phyloP scores from a whole-genome alignment of 2,329 filamentous ascomycete species.

The Pseudogymnoascus sp. region DNA sequence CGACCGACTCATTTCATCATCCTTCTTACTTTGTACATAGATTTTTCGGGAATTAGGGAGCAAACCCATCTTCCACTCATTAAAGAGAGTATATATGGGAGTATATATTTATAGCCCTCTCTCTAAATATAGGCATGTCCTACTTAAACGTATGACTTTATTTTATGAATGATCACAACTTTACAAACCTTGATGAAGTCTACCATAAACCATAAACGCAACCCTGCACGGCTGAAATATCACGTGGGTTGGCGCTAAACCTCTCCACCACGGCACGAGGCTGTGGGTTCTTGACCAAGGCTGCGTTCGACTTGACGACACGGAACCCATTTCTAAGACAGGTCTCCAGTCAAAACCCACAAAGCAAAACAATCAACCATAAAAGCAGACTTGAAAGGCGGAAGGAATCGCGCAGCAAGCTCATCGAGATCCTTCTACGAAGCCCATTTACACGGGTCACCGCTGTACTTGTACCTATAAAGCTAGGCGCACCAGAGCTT shows the following conservation, averaged over 20 bases:
- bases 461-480: constrained; percentile 1
- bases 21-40: constrained; percentile 1
- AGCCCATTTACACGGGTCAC: neutral
- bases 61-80: neutral
- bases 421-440: neutral
- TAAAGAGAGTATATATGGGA: constrained; percentile 2
- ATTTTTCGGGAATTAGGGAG: neutral
- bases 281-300: neutral
- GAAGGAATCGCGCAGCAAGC: neutral
- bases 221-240: neutral
- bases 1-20: neutral
- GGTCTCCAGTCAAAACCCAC: neutral
- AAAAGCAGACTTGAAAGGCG: neutral
- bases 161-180: neutral
- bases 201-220: neutral
- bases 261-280: neutral
- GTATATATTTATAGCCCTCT: constrained; percentile 1
- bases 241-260: neutral
- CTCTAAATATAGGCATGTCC: constrained; percentile 2
- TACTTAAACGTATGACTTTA: neutral
- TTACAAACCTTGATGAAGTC: neutral
- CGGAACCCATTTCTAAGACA: neutral
- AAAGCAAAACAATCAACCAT: neutral
- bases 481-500: neutral
- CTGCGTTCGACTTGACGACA: neutral